Evolutionary conservation across 2,329 filamentous ascomycete species (phyloP), one percentile per base, ranked within the genome.

Genomic region (Huntiella decipiens): DNA sequence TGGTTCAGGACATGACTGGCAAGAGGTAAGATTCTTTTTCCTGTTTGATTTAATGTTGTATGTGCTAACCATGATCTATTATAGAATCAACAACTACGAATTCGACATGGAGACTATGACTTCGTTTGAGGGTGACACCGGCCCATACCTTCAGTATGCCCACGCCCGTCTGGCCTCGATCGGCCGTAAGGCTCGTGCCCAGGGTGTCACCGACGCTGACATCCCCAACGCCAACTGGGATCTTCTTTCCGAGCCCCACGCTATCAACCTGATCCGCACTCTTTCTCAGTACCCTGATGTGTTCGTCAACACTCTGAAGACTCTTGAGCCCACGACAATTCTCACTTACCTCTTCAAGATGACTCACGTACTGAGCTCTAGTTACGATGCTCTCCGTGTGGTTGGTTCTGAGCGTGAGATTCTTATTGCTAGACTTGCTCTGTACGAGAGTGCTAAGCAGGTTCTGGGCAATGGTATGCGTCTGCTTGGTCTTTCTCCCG

Each of bases 1-100:
- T 96, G 86, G 85, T 94, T 15, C 88, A 96, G 63, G 91, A 96
- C 58, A 94, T 96, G 85, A 82, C 75, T 53, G 91, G 88, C 60
- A 96, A 95, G 74, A 75, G 51, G 51, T 52, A 28, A 44, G 51
- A 35, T 43, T 8, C 8, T 36, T 43, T 19, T 8, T 13, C 10
- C 16, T 43, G 19, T 32, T 8, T 40, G 16, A 42, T 45, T 5
- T 11, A 7, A 11, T 11, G 3, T 16, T 15, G 38, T 45, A 48
- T 34, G 51, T 47, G 22, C 42, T n/a, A 28, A 45, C 52, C 38
- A 22, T 28, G 8, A 2, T 7, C 11, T 22, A 10, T 5, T 13
- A 35, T 46, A 70, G 74, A 56, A 71, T 75, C 59, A 75, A 75
- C 61, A 75, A 76, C 61, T 78, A 77, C 57, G 67, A 71, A 48